Evolutionary conservation across 805 yeast genomes (phyloP), one percentile per base, ranked within the genome.

Genomic region (Candida pseudoglaebosa): DNA sequence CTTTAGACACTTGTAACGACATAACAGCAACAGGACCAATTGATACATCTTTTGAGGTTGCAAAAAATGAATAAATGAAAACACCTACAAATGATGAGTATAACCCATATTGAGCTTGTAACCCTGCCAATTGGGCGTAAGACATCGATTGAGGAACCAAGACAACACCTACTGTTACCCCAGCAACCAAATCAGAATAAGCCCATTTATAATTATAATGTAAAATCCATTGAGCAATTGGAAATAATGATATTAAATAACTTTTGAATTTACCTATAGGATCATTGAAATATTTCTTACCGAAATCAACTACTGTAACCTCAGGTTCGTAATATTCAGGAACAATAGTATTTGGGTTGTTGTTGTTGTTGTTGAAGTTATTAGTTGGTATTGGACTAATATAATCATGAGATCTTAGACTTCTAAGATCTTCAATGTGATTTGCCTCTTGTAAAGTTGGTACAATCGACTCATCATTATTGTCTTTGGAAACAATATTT

Each of bases 21-120:
- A 90, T 89, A 41, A 90, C 97, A 9, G 97, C 97, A 26, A 90
- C 97, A 8, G 97, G 97, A 19, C 97, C 97, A 52, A 90, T 89
- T 44, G 95, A 84, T 28, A 90, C 95, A 70, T 90, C 97, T 61
- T 90, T 90, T 17, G 95, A 84, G 10, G 97, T 90, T 10, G 97
- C 97, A 63, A 90, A 90, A 52, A 90, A 75, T 36, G 95, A 83
- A 61, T 90, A 90, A 37, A 84, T 77, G 54, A 88, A 75, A 9
- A 89, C 95, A 56, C 97, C 97, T 34, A 90, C 82, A 54, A 90
- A 90, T 0, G 95, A 85, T 10, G 96, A 86, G 62, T 90, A 90
- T 34, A 90, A 74, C 36, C 97, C 97, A 52, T 81, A 90, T 59
- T 89, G 83, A 4, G 95, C 79, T 4, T 80, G 70, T 44, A 90